Evolutionary conservation across 164 flowering plant species (phyloP).

Genomic region (Chimonanthus praecox): DNA sequence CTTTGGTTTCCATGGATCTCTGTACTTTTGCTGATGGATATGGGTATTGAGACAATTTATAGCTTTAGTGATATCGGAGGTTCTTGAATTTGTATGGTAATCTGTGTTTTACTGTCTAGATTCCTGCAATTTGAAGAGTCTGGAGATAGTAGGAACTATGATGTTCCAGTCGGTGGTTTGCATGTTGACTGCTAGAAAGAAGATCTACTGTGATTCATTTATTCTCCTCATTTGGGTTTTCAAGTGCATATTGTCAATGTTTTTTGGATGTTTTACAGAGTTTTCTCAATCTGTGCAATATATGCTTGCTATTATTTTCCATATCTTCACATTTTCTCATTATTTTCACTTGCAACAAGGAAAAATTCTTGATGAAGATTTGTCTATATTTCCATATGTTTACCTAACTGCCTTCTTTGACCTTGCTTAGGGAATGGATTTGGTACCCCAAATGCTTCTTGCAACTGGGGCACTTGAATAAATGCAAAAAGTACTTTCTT

Average conservation of each 20-base stretch:
- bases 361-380: background rate
- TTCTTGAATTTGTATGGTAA: background rate
- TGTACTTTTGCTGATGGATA: background rate
- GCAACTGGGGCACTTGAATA: background rate
- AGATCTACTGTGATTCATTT: background rate
- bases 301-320: background rate
- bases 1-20: slow-evolving; percentile 9
- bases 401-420: background rate
- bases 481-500: background rate
- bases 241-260: background rate
- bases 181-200: background rate
- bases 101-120: background rate
- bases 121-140: background rate
- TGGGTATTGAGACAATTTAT: background rate
- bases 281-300: background rate
- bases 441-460: background rate
- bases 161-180: too few relatives aligned
- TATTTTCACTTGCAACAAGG: background rate
- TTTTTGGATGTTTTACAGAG: background rate
- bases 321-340: too few relatives aligned
- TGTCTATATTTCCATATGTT: background rate
- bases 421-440: background rate
- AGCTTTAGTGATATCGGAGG: background rate
- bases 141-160: background rate
- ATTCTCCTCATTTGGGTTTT: background rate